Evolutionary conservation across 345 rosid genomes (phyloP).

Genomic region (Dipteronia dyeriana): DNA sequence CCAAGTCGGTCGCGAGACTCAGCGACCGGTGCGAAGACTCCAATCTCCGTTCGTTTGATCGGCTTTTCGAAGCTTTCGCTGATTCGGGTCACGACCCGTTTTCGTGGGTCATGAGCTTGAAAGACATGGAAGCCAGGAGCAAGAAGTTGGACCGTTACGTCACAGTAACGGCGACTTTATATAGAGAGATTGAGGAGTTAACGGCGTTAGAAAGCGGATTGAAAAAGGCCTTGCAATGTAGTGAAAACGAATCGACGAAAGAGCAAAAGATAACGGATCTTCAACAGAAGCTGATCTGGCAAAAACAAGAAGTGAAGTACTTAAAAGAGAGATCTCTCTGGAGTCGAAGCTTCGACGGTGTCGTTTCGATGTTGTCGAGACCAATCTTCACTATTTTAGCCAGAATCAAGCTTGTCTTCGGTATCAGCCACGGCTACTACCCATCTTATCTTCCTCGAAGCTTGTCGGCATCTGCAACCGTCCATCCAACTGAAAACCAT

Average conservation of each 20-base stretch:
- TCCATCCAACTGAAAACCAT: slow-evolving; percentile 61
- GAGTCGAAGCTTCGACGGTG: slow-evolving; percentile 76
- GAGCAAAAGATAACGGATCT: slow-evolving; percentile 64
- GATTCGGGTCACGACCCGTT: slow-evolving; percentile 62
- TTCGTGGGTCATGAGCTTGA: slow-evolving; percentile 58
- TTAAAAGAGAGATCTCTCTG: slow-evolving; percentile 82
- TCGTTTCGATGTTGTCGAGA: slow-evolving; percentile 55
- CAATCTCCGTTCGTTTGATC: slow-evolving; percentile 50
- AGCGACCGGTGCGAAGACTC: slow-evolving; percentile 54
- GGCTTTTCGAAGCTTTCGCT: slow-evolving; percentile 60
- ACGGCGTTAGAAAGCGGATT: slow-evolving; percentile 50
- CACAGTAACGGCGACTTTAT: slow-evolving; percentile 60
- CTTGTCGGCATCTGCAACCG: slow-evolving; percentile 78
- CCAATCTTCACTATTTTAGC: slow-evolving; percentile 72
- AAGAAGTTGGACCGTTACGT: slow-evolving; percentile 82
- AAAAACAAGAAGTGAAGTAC: slow-evolving; percentile 76
- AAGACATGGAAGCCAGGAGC: slow-evolving; percentile 65
- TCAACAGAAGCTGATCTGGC: slow-evolving; percentile 63
- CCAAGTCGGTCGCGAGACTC: slow-evolving; percentile 61
- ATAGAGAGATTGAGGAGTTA: slow-evolving; percentile 86
- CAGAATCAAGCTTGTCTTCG: slow-evolving; percentile 71
- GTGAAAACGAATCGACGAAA: slow-evolving; percentile 30
- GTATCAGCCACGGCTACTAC: slow-evolving; percentile 44
- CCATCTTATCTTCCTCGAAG: slow-evolving; percentile 62
- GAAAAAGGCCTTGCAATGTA: slow-evolving; percentile 44